Base-by-base conservation (phyloP, 495 filamentous ascomycete genomes). In the Polyplosphaeria fusca region DNA sequence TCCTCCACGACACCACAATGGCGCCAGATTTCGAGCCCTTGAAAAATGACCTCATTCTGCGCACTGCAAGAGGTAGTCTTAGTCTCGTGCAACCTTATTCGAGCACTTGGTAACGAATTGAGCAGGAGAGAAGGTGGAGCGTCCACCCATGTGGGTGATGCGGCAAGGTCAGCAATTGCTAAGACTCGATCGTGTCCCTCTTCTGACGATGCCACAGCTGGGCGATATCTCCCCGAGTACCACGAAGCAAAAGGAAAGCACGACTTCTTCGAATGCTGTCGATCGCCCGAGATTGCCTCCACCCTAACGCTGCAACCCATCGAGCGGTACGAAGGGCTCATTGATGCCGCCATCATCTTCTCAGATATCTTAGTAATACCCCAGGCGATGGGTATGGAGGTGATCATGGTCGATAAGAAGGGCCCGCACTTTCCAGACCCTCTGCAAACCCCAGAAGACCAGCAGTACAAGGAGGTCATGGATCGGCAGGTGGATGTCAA, bases 271-370 rank as follows among this genome's bases (percentile, higher is more conserved):
- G 87, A 86, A 70, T 95, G 91, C 80, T 98, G 93, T 70, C 90
- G 93, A 23, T 79, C 83, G 65, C 91, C 94, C 49, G 91, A 96
- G 75, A 81, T 96, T 54, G 86, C 94, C 46, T 96, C 88, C 4
- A 90, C 85, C 18, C 73, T 98, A 54, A 98, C 93, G 1, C 75
- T 98, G 24, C 93, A 97, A 69, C 93, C 93, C 55, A 84, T 98
- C 67, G 89, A 95, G 45, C 89, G 91, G 35, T 98, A 85, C 71
- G 83, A 78, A 16, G 91, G 88, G 28, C 82, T 96, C 41, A 85
- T 98, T 60, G 93, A 98, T 72, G 94, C 93, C 14, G 91, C 93
- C 27, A 98, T 98, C 64, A 98, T 98, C 69, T 98, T 98, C 80
- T 95, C 89, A 13, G 93, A 98, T 71, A 98, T 98, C 62, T 80